Evolutionary conservation across 2,329 filamentous ascomycete genomes (phyloP), one percentile per base, ranked within the genome.

Genomic region (Tolypocladium pustulatum): DNA sequence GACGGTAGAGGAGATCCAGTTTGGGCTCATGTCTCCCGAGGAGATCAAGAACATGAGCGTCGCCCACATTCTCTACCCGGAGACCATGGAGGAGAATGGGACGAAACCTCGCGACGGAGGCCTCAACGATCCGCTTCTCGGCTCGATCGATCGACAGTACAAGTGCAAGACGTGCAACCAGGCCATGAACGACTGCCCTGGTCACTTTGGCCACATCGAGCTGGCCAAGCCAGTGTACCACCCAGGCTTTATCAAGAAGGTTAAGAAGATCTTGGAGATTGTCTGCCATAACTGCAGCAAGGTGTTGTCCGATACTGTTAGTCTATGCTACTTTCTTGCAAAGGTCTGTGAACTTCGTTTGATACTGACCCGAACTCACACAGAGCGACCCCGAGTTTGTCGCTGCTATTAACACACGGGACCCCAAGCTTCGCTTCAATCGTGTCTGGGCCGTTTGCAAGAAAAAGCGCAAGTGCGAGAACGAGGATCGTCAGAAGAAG

Each of bases 41-140:
- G 95, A 99, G 80, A 96, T 97, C 76, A 97, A 99, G 81, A 92
- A 89, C 69, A 95, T 97, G 91, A 97, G 92, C 76, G 93, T 97
- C 63, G 89, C 87, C 67, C 90, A 96, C 73, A 93, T 99, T 72
- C 84, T 94, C 73, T 97, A 97, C 72, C 92, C 94, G n/a, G 94
- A 99, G 80, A 97, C 94, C 34, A 97, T 99, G 94, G 94, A 99
- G 71, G 94, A 99, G 75, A 88, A 88, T 74, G 89, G 92, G 69
- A 87, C 90, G 65, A 90, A 90, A 72, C 94, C 94, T 64, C 91
- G 94, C 66, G 89, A 94, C 62, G 88, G 89, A 71, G 94, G 94
- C 69, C 81, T 97, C 66, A 97, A 97, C 73, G 94, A 99, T 72
- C 92, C 94, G 64, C 89, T 92, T 66, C 87, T 99, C 56, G 94